phyloP scores from a whole-genome alignment of 129 eudicot species.

The Dittrichia graveolens region DNA sequence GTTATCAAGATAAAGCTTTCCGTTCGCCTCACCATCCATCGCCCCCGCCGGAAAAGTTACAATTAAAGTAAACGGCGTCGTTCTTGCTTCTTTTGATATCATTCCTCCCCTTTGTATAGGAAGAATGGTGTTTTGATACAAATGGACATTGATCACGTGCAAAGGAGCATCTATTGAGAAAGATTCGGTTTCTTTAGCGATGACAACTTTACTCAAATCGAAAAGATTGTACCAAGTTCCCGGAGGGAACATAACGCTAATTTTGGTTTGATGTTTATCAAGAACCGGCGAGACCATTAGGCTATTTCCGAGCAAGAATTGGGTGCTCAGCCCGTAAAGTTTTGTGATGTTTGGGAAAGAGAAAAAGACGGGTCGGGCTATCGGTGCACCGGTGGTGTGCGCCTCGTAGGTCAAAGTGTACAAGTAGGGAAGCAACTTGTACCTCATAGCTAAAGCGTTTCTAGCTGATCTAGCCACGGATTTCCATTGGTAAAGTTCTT shows the following conservation, averaged over 20 bases:
- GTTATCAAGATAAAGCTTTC: constrained; percentile 71
- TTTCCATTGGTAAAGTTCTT: constrained; percentile 94
- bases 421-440: constrained; percentile 76
- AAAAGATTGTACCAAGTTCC: constrained; percentile 91
- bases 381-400: constrained; percentile 73
- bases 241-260: constrained; percentile 66
- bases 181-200: constrained; percentile 45
- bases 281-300: constrained; percentile 98
- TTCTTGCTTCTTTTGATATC: constrained; percentile 77
- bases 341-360: constrained; percentile 58
- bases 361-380: constrained; percentile 91
- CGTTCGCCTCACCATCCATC: constrained; percentile 55
- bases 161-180: constrained; percentile 76
- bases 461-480: constrained; percentile 77
- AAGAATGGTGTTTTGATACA: constrained; percentile 72
- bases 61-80: constrained; percentile 75
- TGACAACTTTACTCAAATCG: constrained; percentile 63
- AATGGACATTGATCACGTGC: constrained; percentile 80
- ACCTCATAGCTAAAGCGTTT: constrained; percentile 93
- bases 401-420: constrained; percentile 89
- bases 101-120: constrained; percentile 93
- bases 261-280: constrained; percentile 62
- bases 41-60: constrained; percentile 77
- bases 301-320: constrained; percentile 77
- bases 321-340: constrained; percentile 68